Evolutionary conservation across 331 rosid genomes (phyloP), one percentile per base, ranked within the genome.

Genomic region (Acacia pycnantha): DNA sequence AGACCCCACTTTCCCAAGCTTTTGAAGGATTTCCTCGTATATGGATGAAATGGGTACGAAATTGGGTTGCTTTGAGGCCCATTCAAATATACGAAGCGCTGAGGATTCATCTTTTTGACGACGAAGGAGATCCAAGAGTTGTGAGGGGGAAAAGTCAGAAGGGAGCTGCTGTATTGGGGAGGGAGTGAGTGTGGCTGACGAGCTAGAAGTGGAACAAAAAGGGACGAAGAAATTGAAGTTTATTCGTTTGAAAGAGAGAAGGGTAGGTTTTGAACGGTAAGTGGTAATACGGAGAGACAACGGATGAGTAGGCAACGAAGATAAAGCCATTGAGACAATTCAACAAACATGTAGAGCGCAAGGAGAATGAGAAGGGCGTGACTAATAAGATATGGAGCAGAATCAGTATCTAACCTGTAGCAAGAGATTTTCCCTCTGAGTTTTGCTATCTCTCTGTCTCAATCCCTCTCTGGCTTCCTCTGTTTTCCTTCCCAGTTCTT

Each of bases 61-160:
- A 59, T 83, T 88, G 85, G 94, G 91, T 82, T 91, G 97, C 82
- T 85, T 82, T 0, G 94, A 89, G 78, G 98, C 98, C 95, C 97
- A 91, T 40, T 90, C 87, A 84, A 89, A 88, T 24, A 91, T 51
- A 70, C 89, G 90, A 24, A 94, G 88, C 3, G 90, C 87, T 0
- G 98, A 88, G 21, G 93, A 85, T 47, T 89, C 91, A 77, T 94
- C 97, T 31, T 81, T 86, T 67, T 90, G 97, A 88, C 87, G 88
- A 67, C 94, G 92, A 64, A 94, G 88, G 88, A 90, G 74, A 80
- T 91, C 89, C 27, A 93, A 84, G 68, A 94, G 97, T 61, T 94
- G 95, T 76, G 91, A 84, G 8, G 88, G 79, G 40, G 95, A 87
- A 91, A 94, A 94, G 74, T 89, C 87, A 0, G 82, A 87, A 8